Percentiles rank a stretch among this genome's conserved stretches.
These are phyloP conservation scores for Phytopythium mirpurense DNA, from an alignment of 352 stramenopile genomes.

Conservation along the genomic window DNA sequence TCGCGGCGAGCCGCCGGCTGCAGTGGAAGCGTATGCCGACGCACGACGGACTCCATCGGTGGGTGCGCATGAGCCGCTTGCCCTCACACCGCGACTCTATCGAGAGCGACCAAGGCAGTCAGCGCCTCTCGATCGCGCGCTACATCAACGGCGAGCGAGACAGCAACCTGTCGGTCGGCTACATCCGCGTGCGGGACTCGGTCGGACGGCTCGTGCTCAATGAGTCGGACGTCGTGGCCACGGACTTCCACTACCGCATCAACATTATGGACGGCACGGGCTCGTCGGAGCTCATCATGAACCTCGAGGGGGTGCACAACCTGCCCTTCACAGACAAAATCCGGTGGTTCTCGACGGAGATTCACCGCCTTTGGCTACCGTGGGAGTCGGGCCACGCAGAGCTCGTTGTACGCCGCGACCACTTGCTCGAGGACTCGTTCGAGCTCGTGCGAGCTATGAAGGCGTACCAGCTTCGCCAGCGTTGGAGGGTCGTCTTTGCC, in stretches of 20 bases:
- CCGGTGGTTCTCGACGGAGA: conserved; percentile 81
- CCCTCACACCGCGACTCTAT: conserved; percentile 37
- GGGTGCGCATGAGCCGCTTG: conserved; percentile 35
- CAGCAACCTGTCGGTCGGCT: conserved; percentile 62
- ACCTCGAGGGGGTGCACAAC: conserved; percentile 75
- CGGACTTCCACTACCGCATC: conserved; percentile 78
- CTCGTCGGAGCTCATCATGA: conserved; percentile 80
- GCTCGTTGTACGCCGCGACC: conserved; percentile 69
- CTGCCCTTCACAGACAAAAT: conserved; percentile 75
- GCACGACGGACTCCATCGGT: conserved; percentile 64
- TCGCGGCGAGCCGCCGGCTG: conserved; percentile 60
- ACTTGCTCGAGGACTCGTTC: conserved; percentile 87
- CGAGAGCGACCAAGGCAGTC: conserved; percentile 36
- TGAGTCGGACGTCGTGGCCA: conserved; percentile 71
- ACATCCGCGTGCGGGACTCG: conserved; percentile 76
- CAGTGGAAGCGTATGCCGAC: conserved; percentile 80
- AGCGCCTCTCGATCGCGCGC: conserved; percentile 24
- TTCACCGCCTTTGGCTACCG: conserved; percentile 72
- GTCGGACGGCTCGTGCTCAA: conserved; percentile 67
- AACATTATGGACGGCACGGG: conserved; percentile 68
- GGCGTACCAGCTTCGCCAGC: conserved; percentile 74
- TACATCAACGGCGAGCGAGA: conserved; percentile 56
- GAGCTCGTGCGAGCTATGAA: conserved; percentile 76
- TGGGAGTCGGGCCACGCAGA: conserved; percentile 80
- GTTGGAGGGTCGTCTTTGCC: conserved; percentile 82